Evolutionary conservation across 2,329 filamentous ascomycete genomes (phyloP).

Genomic region (Microdochium trichocladiopsis): DNA sequence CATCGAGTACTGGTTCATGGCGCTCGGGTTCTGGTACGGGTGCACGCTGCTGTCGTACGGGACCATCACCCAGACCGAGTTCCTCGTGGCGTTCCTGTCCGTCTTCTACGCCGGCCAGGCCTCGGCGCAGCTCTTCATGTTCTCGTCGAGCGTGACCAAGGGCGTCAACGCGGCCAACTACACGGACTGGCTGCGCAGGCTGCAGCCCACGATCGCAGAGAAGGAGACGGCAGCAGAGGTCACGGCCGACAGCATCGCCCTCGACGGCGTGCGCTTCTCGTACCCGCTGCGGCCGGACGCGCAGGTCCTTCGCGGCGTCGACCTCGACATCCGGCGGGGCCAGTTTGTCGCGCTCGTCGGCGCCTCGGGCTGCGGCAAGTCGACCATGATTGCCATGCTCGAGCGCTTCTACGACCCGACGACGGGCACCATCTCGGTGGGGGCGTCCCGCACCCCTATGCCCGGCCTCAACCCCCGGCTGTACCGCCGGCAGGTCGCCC

Average conservation of each 20-base stretch:
- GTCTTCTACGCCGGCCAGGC: constrained; percentile 39
- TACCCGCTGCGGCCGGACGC: constrained; percentile 45
- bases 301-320: constrained; percentile 33
- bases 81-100: constrained; percentile 43
- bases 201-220: constrained; percentile 33
- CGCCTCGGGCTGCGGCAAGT: constrained; percentile 51
- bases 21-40: constrained; percentile 29
- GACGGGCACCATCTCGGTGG: constrained; percentile 40
- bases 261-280: constrained; percentile 53
- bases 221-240: constrained; percentile 15
- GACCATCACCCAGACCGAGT: constrained; percentile 31
- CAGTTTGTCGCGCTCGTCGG: constrained; percentile 49
- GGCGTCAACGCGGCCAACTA: constrained; percentile 41
- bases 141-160: constrained; percentile 46
- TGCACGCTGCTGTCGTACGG: constrained; percentile 25
- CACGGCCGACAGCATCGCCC: constrained; percentile 26
- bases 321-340: constrained; percentile 34
- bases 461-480: constrained; percentile 35
- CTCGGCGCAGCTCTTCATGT: constrained; percentile 32
- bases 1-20: constrained; percentile 21
- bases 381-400: constrained; percentile 48
- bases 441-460: constrained; percentile 23
- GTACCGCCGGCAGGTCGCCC: constrained; percentile 43
- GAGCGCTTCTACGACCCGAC: constrained; percentile 36
- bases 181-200: constrained; percentile 36